Evolutionary conservation across 225 moss, liverwort and hornwort genomes (phyloP), one percentile per base, ranked within the genome.

Genomic region (Ulota crispa): DNA sequence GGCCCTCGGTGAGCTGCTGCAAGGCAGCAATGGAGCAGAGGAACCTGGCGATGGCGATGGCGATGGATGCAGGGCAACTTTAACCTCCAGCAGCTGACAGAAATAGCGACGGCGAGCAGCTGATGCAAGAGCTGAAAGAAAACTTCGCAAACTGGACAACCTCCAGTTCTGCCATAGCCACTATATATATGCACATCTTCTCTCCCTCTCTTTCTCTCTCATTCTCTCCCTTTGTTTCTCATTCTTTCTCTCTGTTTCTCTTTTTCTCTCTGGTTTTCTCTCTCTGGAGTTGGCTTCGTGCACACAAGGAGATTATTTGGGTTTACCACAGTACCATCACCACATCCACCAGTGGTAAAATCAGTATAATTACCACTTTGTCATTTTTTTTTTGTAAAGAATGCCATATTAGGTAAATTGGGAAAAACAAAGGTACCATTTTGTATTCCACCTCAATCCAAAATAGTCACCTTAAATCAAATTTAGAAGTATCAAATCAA

Each of bases 41-140:
- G 34, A 62, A 57, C 78, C 14, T 28, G 69, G 57, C 69, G n/a
- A 50, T 28, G 69, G 57, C 69, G n/a, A 50, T 28, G 69, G 57
- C 69, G n/a, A 50, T n/a, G 7, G 56, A n/a, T 21, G 24, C 20
- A 50, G 47, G 21, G 8, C 12, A 36, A 39, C 39, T 6, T 14
- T 45, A 4, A 10, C 18, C 50, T 80, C 34, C 36, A 16, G 50
- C 18, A 18, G 50, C 50, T 55, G 73, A 31, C 74, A 55, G 42
- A 41, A 57, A 56, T 14, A 72, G 78, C 77, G 81, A 73, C 14
- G 67, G 77, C 54, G 70, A 62, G 54, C 30, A 66, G 73, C 81
- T 23, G 37, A 53, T 42, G 10, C 34, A 32, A 79, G 80, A 30
- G 45, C 61, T 34, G 47, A 1, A 34, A 45, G 41, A 18, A 43